These are phyloP conservation scores for Pyricularia pennisetigena DNA, from an alignment of 2,329 filamentous ascomycete species.

Conservation along the genomic window DNA sequence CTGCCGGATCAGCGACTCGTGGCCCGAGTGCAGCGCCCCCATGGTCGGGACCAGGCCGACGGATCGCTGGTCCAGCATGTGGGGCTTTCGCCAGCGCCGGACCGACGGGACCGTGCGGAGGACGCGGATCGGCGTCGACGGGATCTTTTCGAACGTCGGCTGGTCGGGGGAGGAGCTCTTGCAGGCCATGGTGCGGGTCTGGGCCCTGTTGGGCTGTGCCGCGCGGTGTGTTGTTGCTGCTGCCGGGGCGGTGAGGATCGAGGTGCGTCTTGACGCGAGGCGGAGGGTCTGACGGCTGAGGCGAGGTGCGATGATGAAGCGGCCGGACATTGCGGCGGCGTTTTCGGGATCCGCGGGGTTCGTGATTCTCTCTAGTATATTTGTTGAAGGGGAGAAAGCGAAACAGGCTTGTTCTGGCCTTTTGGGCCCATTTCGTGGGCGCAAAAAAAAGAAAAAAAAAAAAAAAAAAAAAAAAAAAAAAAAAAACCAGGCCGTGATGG, in stretches of 20 bases:
- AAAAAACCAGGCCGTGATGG: slow-evolving; percentile 4
- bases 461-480: too few relatives aligned
- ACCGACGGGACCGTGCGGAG: slow-evolving; percentile 67
- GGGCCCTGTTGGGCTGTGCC: background rate
- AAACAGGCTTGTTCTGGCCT: background rate
- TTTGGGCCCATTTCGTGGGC: slow-evolving; percentile 1
- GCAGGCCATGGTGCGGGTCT: slow-evolving; percentile 1
- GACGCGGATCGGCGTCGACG: slow-evolving; percentile 53
- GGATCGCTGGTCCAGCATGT: slow-evolving; percentile 56
- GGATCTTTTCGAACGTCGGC: slow-evolving; percentile 34
- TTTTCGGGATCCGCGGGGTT: background rate
- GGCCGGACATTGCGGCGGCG: background rate
- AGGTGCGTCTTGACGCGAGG: background rate
- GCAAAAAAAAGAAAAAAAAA: too few relatives aligned
- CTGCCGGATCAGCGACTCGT: slow-evolving; percentile 74
- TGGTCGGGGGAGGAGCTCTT: background rate
- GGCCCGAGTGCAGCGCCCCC: slow-evolving; percentile 91
- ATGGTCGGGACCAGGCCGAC: slow-evolving; percentile 93
- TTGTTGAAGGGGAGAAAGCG: background rate
- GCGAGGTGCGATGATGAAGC: background rate
- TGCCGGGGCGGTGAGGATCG: background rate
- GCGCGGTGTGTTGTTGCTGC: background rate
- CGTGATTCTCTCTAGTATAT: background rate
- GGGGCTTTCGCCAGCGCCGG: slow-evolving; percentile 57
- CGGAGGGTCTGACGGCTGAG: background rate